Conservation (phyloP, 2,329 filamentous ascomycete species). For the Malbranchea zuffiana region DNA sequence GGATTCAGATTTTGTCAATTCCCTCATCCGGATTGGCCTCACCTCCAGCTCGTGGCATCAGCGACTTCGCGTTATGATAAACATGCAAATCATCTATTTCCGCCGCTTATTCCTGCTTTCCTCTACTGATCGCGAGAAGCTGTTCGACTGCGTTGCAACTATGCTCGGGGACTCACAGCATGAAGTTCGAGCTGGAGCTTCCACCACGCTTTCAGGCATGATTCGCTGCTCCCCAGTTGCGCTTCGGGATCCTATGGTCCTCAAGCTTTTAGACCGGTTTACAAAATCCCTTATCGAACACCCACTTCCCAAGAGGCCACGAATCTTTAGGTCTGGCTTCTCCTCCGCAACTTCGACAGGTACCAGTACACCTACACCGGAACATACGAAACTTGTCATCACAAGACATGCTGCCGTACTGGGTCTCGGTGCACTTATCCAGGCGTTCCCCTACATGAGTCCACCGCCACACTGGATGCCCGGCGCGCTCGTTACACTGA, state of each 20-base stretch:
- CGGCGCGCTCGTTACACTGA: slow-evolving; percentile 75
- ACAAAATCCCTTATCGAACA: slow-evolving; percentile 66
- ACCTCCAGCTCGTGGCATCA: slow-evolving; percentile 88
- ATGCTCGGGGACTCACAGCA: slow-evolving; percentile 90
- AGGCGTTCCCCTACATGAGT: slow-evolving; percentile 91
- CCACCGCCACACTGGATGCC: slow-evolving; percentile 92
- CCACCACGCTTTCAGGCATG: slow-evolving; percentile 90
- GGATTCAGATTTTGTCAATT: slow-evolving; percentile 71
- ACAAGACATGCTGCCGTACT: slow-evolving; percentile 81
- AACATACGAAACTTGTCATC: slow-evolving; percentile 62
- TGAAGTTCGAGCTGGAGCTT: slow-evolving; percentile 88
- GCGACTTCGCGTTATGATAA: slow-evolving; percentile 83
- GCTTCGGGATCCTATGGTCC: slow-evolving; percentile 68
- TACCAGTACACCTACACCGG: slow-evolving; percentile 40
- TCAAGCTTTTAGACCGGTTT: slow-evolving; percentile 66
- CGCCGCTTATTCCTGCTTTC: slow-evolving; percentile 82
- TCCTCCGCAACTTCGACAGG: slow-evolving; percentile 36
- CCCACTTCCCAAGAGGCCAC: slow-evolving; percentile 65
- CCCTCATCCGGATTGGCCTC: slow-evolving; percentile 77
- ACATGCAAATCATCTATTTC: slow-evolving; percentile 99
- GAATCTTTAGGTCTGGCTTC: slow-evolving; percentile 24
- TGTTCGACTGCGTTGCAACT: slow-evolving; percentile 86
- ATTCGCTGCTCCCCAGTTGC: slow-evolving; percentile 81
- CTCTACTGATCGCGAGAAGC: slow-evolving; percentile 58
- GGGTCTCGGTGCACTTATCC: slow-evolving; percentile 78